phyloP scores from a whole-genome alignment of 2,329 filamentous ascomycete species.

The Huntiella omanensis region DNA sequence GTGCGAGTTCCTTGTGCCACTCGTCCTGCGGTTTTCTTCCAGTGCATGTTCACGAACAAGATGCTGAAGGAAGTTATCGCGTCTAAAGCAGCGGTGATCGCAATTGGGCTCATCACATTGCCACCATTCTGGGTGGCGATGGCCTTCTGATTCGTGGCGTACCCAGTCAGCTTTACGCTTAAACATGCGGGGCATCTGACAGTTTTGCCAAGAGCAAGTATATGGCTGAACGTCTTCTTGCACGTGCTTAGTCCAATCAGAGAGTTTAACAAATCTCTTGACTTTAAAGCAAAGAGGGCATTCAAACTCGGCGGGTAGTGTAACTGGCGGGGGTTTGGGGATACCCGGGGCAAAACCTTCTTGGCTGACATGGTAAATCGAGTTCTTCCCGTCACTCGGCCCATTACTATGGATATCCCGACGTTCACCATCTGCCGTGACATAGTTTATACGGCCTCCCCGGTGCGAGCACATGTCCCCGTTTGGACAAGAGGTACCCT shows the following conservation, averaged over 20 bases:
- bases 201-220: slow-evolving; percentile 74
- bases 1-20: slow-evolving; percentile 16
- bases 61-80: slow-evolving; percentile 87
- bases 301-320: slow-evolving; percentile 73
- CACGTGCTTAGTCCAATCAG: slow-evolving; percentile 93
- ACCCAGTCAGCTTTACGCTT: slow-evolving; percentile 95
- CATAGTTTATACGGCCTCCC: slow-evolving; percentile 44
- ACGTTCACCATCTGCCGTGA: slow-evolving; percentile 40
- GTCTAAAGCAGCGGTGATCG: slow-evolving; percentile 63
- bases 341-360: slow-evolving; percentile 68
- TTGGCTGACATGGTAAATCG: slow-evolving; percentile 48
- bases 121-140: slow-evolving; percentile 85
- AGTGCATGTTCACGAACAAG: slow-evolving; percentile 82
- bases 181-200: slow-evolving; percentile 74
- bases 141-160: slow-evolving; percentile 78
- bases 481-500: slow-evolving; percentile 42
- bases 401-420: slow-evolving; percentile 21
- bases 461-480: slow-evolving; percentile 43
- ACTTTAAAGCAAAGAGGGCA: slow-evolving; percentile 72
- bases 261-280: slow-evolving; percentile 77
- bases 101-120: slow-evolving; percentile 67
- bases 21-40: slow-evolving; percentile 44
- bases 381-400: slow-evolving; percentile 47
- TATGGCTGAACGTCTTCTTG: slow-evolving; percentile 89
- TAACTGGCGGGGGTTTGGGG: slow-evolving; percentile 57